Evolutionary conservation across 495 filamentous ascomycete genomes (phyloP).

Genomic region (Hypomontagnella submonticulosa): DNA sequence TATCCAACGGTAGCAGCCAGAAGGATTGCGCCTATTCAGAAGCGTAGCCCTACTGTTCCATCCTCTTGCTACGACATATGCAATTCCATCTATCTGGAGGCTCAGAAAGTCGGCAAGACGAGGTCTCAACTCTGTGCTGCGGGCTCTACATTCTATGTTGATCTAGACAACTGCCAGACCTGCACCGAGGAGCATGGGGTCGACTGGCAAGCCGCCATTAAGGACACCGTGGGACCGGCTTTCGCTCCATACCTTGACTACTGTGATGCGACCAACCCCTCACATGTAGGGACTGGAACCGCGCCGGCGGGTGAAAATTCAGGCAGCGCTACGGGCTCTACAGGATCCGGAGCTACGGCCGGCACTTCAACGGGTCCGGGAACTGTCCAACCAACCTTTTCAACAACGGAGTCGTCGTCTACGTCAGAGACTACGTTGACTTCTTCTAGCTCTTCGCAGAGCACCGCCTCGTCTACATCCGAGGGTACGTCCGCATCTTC

Average conservation of each 20-base stretch:
- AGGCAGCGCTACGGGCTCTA: slow-evolving; percentile 26
- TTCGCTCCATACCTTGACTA: slow-evolving; percentile 49
- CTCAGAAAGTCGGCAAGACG: slow-evolving; percentile 61
- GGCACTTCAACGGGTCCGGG: slow-evolving; percentile 39
- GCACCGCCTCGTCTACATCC: slow-evolving; percentile 4
- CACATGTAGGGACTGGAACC: slow-evolving; percentile 13
- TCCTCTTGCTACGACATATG: slow-evolving; percentile 65
- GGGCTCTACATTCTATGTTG: slow-evolving; percentile 54
- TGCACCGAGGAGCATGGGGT: slow-evolving; percentile 46
- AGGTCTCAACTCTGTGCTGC: slow-evolving; percentile 55
- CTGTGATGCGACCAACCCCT: slow-evolving; percentile 40
- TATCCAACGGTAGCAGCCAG: slow-evolving; percentile 22
- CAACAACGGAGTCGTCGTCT: slow-evolving; percentile 30
- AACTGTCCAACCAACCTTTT: slow-evolving; percentile 31
- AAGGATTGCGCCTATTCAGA: slow-evolving; percentile 33
- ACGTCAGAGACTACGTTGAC: slow-evolving; percentile 21
- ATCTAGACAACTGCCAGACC: slow-evolving; percentile 52
- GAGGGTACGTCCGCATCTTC: slow-evolving; percentile 1
- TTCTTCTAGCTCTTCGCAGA: slow-evolving; percentile 17
- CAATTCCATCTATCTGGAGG: slow-evolving; percentile 61
- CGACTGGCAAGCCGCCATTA: slow-evolving; percentile 28
- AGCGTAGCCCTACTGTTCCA: slow-evolving; percentile 55
- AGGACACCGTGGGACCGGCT: slow-evolving; percentile 40
- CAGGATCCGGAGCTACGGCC: slow-evolving; percentile 39
- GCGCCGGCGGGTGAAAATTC: slow-evolving; percentile 35